These are phyloP conservation scores for Lojkania enalia DNA, from an alignment of 2,329 filamentous ascomycete genomes.

Conservation along the genomic window DNA sequence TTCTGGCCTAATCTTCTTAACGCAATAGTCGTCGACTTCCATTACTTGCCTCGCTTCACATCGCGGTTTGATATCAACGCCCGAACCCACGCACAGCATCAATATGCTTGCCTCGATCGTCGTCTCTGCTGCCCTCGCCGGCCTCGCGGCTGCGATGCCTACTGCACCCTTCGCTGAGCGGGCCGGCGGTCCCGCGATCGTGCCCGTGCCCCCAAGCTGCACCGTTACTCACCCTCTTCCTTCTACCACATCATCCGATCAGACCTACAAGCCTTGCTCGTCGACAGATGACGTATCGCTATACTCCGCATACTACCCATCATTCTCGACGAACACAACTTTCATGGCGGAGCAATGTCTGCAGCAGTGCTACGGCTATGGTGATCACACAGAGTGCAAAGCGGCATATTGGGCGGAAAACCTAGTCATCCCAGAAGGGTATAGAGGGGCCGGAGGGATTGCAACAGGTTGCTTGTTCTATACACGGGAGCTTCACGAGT, in stretches of 20 bases:
- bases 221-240: slow-evolving; percentile 37
- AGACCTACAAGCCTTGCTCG: slow-evolving; percentile 30
- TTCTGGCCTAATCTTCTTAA: not conserved
- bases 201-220: slow-evolving; percentile 43
- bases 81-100: not conserved
- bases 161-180: slow-evolving; percentile 18
- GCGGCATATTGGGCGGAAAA: slow-evolving; percentile 43
- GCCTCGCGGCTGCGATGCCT: slow-evolving; percentile 13
- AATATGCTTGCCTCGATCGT: slow-evolving; percentile 14
- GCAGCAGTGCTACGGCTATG: slow-evolving; percentile 48
- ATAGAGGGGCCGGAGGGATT: slow-evolving; percentile 35
- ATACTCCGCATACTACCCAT: slow-evolving; percentile 41
- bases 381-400: slow-evolving; percentile 40
- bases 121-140: slow-evolving; percentile 10
- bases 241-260: slow-evolving; percentile 10
- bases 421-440: slow-evolving; percentile 39
- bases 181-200: slow-evolving; percentile 41
- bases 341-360: slow-evolving; percentile 39
- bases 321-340: slow-evolving; percentile 29
- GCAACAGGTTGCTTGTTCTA: slow-evolving; percentile 45
- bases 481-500: slow-evolving; percentile 23
- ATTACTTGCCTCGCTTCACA: not conserved
- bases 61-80: not conserved
- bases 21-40: not conserved
- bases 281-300: slow-evolving; percentile 24